Conservation (phyloP, 208 protist species). For the Trypanosoma brucei region DNA sequence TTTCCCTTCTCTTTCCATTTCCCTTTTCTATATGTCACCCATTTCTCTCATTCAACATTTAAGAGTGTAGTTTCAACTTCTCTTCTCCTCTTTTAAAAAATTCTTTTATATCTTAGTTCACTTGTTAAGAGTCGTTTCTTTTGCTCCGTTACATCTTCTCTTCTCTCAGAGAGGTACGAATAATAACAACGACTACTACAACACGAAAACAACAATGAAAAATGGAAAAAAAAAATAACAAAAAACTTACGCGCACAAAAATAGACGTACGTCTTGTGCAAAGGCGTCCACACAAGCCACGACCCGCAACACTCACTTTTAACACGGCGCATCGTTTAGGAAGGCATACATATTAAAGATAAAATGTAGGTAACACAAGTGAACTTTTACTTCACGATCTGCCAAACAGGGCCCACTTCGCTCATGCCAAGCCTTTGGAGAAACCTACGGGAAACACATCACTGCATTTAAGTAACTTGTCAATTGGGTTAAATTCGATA, state of each 20-base stretch:
- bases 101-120: not conserved
- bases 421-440: not conserved
- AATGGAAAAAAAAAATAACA: slow-evolving; percentile 8
- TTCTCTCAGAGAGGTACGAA: not conserved
- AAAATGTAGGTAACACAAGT: too few species aligned
- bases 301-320: too few species aligned
- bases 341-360: too few species aligned
- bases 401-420: too few species aligned
- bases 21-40: not conserved
- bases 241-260: slow-evolving; percentile 8
- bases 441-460: not conserved
- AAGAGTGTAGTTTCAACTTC: too few species aligned
- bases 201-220: slow-evolving; percentile 10
- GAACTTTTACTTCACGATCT: too few species aligned
- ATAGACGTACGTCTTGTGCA: not conserved
- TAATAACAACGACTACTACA: not conserved
- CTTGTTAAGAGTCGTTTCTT: not conserved
- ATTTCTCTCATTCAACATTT: not conserved
- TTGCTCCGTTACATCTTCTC: not conserved
- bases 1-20: too few species aligned
- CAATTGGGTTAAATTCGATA: slow-evolving; percentile 34
- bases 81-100: too few species aligned
- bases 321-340: too few species aligned
- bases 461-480: slow-evolving; percentile 13
- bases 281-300: too few species aligned